Evolutionary conservation across 352 stramenopile genomes (phyloP), one percentile per base, ranked within the genome.

Genomic region (Pythium dissimile): DNA sequence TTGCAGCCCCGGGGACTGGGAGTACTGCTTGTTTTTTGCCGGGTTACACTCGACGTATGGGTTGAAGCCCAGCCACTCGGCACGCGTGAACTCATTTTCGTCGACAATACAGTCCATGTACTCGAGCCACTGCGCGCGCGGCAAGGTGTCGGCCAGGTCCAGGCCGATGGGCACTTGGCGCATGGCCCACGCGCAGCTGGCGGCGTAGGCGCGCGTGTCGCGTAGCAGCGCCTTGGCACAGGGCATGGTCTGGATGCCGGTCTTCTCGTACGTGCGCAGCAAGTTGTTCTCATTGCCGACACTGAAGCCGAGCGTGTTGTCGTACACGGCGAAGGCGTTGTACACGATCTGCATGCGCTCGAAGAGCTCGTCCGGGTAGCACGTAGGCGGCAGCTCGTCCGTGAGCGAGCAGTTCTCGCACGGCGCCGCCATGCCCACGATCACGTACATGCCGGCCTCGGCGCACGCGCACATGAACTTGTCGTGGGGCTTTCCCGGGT

Each of bases 381-480:
- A 84, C 24, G 65, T 65, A n/a, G 74, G 74, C 15, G 72, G 57
- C 30, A 58, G n/a, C 8, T 39, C 46, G 26, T 84, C 71, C 15
- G 54, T 32, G 31, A 84, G 61, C 15, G 69, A 54, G 55, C 74
- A 84, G 39, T 65, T 59, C 37, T 75, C 42, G 48, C 74, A 79
- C 9, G 72, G 61, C 16, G 74, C 74, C 5, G 67, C 56, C 64
- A 84, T 77, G 55, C 72, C 73, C 5, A 81, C 55, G 37, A 84
- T 59, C 34, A 77, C 73, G 66, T 84, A 84, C 43, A 84, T 81
- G 37, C 73, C 73, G 2, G 70, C 74, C 24, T 74, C 39, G 28
- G 73, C 63, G 44, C 73, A 59, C 42, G 73, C 77, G 51, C 79
- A 89, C 82, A 92, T 92, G 43, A 92, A 92, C 59, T 74, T 75